Evolutionary conservation across 805 yeast genomes (phyloP).

Genomic region (Wickerhamiella domercqiae): DNA sequence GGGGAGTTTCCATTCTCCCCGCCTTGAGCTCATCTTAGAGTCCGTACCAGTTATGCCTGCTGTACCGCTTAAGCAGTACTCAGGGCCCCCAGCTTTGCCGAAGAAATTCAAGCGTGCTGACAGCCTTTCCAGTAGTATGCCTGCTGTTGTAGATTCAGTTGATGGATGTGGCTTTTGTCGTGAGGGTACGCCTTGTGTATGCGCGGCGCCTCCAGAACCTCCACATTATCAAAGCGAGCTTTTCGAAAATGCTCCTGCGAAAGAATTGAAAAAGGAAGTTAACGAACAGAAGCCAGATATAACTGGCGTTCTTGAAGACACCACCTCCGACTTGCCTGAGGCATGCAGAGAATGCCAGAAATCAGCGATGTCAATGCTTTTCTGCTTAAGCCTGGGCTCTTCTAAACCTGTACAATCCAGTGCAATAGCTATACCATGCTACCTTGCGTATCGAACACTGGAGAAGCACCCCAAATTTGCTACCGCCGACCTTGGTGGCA

Average conservation of each 20-base stretch:
- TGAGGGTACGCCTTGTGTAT: conserved; percentile 76
- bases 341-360: conserved; percentile 51
- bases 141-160: conserved; percentile 12
- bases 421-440: conserved; percentile 47
- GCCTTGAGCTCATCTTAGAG: conserved; percentile 11
- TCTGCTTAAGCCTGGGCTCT: conserved; percentile 39
- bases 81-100: neutral
- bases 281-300: neutral
- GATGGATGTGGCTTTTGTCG: conserved; percentile 86
- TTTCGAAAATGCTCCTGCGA: conserved; percentile 9
- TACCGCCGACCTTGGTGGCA: conserved; percentile 15
- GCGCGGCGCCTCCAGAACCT: conserved; percentile 47
- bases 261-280: neutral
- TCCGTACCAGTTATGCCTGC: conserved; percentile 7
- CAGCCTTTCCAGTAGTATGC: conserved; percentile 6
- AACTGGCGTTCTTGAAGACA: too few species aligned
- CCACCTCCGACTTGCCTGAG: too few species aligned
- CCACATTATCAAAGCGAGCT: too few species aligned
- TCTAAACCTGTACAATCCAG: conserved; percentile 17
- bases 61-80: conserved; percentile 13
- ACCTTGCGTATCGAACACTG: conserved; percentile 70
- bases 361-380: conserved; percentile 71
- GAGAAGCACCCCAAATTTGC: conserved; percentile 39
- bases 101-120: conserved; percentile 5
- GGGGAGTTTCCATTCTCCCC: neutral